phyloP scores from a whole-genome alignment of 2,329 filamentous ascomycete genomes.

The Peltaster fructicola region DNA sequence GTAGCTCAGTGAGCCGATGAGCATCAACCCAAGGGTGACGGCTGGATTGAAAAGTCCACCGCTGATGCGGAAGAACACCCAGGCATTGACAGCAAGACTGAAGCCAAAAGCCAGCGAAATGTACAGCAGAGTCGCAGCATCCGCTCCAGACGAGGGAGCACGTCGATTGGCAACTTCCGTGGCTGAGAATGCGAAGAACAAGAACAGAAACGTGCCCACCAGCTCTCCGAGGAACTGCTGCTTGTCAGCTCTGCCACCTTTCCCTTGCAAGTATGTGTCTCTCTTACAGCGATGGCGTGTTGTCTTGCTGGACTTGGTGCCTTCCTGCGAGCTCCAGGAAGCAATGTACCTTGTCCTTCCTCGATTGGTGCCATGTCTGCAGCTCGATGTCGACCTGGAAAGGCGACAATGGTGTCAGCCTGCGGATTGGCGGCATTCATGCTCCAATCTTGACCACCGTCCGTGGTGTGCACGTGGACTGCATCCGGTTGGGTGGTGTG shows the following conservation, averaged over 20 bases:
- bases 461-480: no score
- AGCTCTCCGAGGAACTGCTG: slow-evolving; percentile 7
- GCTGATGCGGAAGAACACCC: slow-evolving; percentile 21
- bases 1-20: slow-evolving; percentile 30
- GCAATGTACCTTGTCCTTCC: no score
- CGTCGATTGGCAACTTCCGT: slow-evolving; percentile 18
- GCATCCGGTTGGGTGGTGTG: slow-evolving; percentile 2
- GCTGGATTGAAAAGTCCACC: slow-evolving; percentile 21
- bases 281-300: slow-evolving; percentile 3
- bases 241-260: not conserved
- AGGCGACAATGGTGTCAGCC: no score
- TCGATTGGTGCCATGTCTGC: no score
- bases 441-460: no score
- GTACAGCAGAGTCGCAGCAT: slow-evolving; percentile 11
- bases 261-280: not conserved
- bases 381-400: no score
- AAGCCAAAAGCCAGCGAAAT: slow-evolving; percentile 20
- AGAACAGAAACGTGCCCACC: slow-evolving; percentile 14
- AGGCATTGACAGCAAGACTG: slow-evolving; percentile 19
- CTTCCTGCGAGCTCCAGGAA: no score
- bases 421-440: no score
- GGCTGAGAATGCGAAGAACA: slow-evolving; percentile 18
- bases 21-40: slow-evolving; percentile 30
- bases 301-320: no score
- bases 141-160: slow-evolving; percentile 8